Base-by-base conservation (phyloP, 768 basidiomycete genomes). In the Clavaria fumosa region DNA sequence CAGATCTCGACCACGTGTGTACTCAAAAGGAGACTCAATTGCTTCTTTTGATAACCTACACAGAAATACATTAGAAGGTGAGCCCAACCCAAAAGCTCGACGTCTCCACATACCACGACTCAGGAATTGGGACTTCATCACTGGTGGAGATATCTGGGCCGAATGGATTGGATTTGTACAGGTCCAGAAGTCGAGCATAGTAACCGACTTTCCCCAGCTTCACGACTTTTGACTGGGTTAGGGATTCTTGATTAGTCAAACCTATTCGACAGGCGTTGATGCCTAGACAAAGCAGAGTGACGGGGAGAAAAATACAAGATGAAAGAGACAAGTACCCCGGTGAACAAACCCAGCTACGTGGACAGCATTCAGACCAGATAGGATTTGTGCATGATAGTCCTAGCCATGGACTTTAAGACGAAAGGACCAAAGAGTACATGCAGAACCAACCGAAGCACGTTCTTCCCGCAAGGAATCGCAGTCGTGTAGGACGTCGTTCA, bases 141-240 rank as follows among this genome's bases (percentile, higher is more conserved):
- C 40, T 24, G 15, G 43, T 37, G 15, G 56, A 47, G 6, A 53
- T 48, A 51, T 56, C 46, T 9, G 58, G 49, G 3, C 68, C 68
- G 45, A 93, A 85, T 0, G 77, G 72, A 47, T 95, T 88, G 2
- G 90, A 93, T 12, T 75, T 66, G 49, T 93, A 80, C 22, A 90
- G 59, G 50, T 93, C 88, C 18, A 78, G 60, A 22, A 96, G 62
- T 1, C 69, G 69, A 4, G 74, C 73, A 45, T 78, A 67, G 51
- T 78, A 95, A 11, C 66, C 72, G 2, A 75, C 74, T 45, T 76
- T 77, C 14, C 74, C 70, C 3, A 95, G 56, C 52, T 89, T 90
- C 50, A 86, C 66, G 14, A 69, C 58, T 45, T 81, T 83, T 7
- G 70, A 58, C 22, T 70, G 69, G 4, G 65, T 58, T 1, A 59